phyloP scores from a whole-genome alignment of 345 rosid species.

The Pugionium dolabratum region DNA sequence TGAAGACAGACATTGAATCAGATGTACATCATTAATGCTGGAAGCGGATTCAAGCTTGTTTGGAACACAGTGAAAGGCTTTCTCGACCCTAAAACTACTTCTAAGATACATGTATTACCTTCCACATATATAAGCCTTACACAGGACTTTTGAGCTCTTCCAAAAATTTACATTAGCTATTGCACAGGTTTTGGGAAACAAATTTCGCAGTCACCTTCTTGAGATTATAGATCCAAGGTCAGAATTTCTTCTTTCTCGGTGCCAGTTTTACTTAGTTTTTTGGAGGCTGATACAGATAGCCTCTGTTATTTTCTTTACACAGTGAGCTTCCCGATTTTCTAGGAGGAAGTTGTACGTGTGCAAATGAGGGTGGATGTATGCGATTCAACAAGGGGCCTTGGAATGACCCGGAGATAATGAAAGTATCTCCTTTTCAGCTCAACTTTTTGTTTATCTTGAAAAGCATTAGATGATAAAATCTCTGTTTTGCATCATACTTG shows the following conservation, averaged over 20 bases:
- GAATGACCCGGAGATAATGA: constrained; percentile 83
- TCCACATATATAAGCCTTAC: constrained; percentile 1
- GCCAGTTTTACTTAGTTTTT: constrained; percentile 1
- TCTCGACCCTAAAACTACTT: constrained; percentile 88
- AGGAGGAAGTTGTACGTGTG: constrained; percentile 87
- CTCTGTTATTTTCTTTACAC: constrained; percentile 30
- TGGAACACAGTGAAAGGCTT: constrained; percentile 90
- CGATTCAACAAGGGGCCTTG: constrained; percentile 88
- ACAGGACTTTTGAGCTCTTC: constrained; percentile 12
- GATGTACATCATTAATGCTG: constrained; percentile 91
- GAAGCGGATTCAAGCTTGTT: constrained; percentile 76
- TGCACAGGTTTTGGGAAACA: constrained; percentile 78
- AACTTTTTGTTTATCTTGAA: background rate
- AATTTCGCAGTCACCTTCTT: constrained; percentile 65
- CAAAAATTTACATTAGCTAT: constrained; percentile 30
- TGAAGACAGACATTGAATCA: constrained; percentile 82
- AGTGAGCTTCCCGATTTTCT: constrained; percentile 97
- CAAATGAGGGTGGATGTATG: constrained; percentile 79
- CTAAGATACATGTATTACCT: constrained; percentile 75
- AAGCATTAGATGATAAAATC: constrained; percentile 23
- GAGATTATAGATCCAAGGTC: constrained; percentile 85
- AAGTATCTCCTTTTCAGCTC: constrained; percentile 48
- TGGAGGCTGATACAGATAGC: constrained; percentile 16
- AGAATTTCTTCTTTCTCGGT: constrained; percentile 24
- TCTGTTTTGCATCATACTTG: constrained; percentile 33